phyloP scores from a whole-genome alignment of 2,329 filamentous ascomycete species.

The Diplodia mutila region DNA sequence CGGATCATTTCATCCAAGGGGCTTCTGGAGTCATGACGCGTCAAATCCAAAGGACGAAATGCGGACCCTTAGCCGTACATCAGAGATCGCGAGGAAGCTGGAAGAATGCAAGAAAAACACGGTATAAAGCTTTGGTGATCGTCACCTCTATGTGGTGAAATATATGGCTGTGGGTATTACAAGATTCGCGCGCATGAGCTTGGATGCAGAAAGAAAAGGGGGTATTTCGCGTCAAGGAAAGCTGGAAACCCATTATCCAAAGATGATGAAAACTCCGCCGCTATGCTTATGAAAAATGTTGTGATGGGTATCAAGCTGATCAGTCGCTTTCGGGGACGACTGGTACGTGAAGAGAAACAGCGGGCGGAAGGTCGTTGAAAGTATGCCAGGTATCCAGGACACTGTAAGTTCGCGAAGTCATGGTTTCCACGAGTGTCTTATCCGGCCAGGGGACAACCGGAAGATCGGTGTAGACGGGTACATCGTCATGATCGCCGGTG shows the following conservation, averaged over 20 bases:
- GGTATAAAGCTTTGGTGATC: not conserved
- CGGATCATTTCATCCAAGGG: not conserved
- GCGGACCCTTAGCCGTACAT: not conserved
- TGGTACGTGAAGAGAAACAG: conserved; percentile 19
- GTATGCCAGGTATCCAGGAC: conserved; percentile 21
- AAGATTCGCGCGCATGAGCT: not conserved
- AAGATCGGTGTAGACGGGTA: conserved; percentile 8
- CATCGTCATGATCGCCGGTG: conserved; percentile 1
- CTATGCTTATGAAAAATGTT: conserved; percentile 24
- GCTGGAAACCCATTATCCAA: conserved; percentile 11
- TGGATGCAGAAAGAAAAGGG: conserved; percentile 13
- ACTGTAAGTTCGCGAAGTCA: conserved; percentile 17
- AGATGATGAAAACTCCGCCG: conserved; percentile 22
- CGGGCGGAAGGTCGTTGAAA: conserved; percentile 23
- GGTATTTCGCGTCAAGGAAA: conserved; percentile 23
- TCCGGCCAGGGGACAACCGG: conserved; percentile 20
- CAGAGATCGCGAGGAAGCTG: not conserved
- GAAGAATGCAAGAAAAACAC: not conserved
- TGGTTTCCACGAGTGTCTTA: not conserved
- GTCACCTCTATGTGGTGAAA: not conserved
- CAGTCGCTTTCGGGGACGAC: not conserved
- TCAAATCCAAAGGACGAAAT: conserved; percentile 1
- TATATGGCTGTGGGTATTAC: conserved; percentile 10
- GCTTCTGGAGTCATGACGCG: not conserved
- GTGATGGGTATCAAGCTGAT: conserved; percentile 19